Base-by-base conservation (phyloP, 495 filamentous ascomycete species). In the Stereocaulon alpinum region DNA sequence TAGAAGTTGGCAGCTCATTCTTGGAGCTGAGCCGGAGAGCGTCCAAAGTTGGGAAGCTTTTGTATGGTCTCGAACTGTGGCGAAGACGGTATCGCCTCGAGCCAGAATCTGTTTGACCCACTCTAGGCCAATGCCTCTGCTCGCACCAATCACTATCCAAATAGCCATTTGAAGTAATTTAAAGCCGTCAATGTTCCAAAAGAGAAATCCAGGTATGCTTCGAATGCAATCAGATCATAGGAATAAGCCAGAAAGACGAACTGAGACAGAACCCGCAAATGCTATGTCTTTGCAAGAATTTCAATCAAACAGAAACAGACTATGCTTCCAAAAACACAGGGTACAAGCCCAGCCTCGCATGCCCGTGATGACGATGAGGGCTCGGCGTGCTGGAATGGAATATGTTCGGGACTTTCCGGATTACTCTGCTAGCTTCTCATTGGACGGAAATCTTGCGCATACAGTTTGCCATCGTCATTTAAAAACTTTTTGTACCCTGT, bases 61-160 rank as follows among this genome's bases (percentile, higher is more conserved):
- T 5, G 68, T 58, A 0, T 72, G 60, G 60, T 73, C 70, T 18
- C 80, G 73, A 2, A 76, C 76, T 4, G 80, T 80, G n/a, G 77
- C 79, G 20, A 80, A 72, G 24, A 82, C 77, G 22, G 68, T 66
- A 49, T 82, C 68, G 14, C 75, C 77, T 40, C 66, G 67, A 27
- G 63, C 60, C 2, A 82, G 66, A 6, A 80, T 64, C 60, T 83
- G 80, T 12, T 68, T 63, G 3, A 76, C 74, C 61, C 81, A 78
- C 61, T 82, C 80, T 22, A 81, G 67, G 40, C 80, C 80, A 59
- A 83, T 83, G 58, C 80, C 80, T 65, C 79, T 71, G 47, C 74
- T 77, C 30, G 78, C 79, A 40, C 80, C 80, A 14, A 82, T 70
- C n/a, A 82, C 73, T 11, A 81, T 64, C 76, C 79, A 81, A 10